Conservation (phyloP, 331 rosid genomes). For the Quercus tomentella region DNA sequence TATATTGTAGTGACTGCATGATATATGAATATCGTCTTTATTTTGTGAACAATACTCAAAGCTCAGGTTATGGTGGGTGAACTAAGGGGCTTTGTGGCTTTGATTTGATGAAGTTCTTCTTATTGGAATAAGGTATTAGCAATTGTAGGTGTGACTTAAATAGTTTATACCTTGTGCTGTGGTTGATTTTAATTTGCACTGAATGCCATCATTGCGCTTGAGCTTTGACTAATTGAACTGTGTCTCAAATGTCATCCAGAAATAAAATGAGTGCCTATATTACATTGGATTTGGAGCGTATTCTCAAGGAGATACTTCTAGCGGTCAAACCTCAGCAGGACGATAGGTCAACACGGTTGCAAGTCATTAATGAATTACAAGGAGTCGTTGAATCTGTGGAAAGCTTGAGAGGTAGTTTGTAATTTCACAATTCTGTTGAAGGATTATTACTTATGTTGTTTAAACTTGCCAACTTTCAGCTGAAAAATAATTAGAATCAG, state of each 20-base stretch:
- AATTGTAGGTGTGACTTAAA: constrained; percentile 7
- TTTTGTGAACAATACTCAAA: constrained; percentile 13
- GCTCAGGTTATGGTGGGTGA: constrained; percentile 27
- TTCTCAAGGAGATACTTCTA: constrained; percentile 40
- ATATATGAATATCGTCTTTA: neutral
- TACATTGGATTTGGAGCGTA: constrained; percentile 31
- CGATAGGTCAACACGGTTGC: constrained; percentile 51
- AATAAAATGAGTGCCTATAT: constrained; percentile 34
- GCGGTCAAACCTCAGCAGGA: constrained; percentile 42
- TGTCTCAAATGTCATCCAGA: constrained; percentile 13
- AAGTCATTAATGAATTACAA: constrained; percentile 41
- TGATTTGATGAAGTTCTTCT: constrained; percentile 9
- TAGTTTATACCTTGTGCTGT: neutral
- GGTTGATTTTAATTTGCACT: no score
- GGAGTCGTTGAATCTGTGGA: constrained; percentile 44
- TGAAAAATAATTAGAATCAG: neutral
- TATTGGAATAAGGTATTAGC: neutral
- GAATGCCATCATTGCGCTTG: constrained; percentile 10
- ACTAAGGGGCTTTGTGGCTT: constrained; percentile 18
- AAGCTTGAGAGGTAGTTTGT: constrained; percentile 63
- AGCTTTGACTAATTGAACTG: constrained; percentile 5
- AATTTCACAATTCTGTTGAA: constrained; percentile 14
- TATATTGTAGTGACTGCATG: neutral
- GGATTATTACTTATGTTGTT: neutral
- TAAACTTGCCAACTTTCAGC: neutral